Base-by-base conservation (phyloP, 371 early-diverging fungal species). In the Rhizomucor pusillus region DNA sequence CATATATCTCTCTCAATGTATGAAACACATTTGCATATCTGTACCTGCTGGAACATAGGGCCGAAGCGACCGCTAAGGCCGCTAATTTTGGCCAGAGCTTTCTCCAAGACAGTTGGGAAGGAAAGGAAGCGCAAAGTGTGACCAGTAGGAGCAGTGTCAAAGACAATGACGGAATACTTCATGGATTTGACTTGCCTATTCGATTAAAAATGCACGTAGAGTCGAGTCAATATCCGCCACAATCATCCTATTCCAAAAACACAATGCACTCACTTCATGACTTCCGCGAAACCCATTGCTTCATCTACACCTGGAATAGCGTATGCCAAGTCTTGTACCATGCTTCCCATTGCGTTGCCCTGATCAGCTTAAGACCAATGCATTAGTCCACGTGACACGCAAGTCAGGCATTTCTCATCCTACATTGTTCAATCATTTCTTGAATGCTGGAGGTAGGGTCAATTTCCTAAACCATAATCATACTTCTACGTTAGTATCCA, bases 111-210 rank as follows among this genome's bases (percentile, higher is more conserved):
- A 29, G 87, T 87, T 1, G 99, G 98, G 86, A 99, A 97, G 20
- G 95, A 95, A 54, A 99, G 76, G 82, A 99, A 99, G 41, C 99
- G 92, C 49, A 99, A 88, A 3, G 99, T 99, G 68, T 99, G 99
- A n/a, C 99, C 99, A 12, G 99, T 99, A 12, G 99, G 99, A 5
- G 99, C 99, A 33, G 99, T 99, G 79, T 99, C 99, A 75, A 99
- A 99, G 22, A 99, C 95, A 51, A 99, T 92, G 25, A 90, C 90
- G 49, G 92, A 91, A 75, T 98, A 98, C 55, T 97, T 94, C 97
- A 97, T 97, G 49, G 92, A 90, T 78, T 98, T 95, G 54, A 96
- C 96, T 60, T 96, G 89, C 59, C 88, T 86, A 62, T 36, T 3
- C 29, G 29, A 5, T n/a, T n/a, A n/a, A n/a, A 7, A 29, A 5